Conservation (phyloP, 2,329 filamentous ascomycete genomes). For the Fusarium floridanum region DNA sequence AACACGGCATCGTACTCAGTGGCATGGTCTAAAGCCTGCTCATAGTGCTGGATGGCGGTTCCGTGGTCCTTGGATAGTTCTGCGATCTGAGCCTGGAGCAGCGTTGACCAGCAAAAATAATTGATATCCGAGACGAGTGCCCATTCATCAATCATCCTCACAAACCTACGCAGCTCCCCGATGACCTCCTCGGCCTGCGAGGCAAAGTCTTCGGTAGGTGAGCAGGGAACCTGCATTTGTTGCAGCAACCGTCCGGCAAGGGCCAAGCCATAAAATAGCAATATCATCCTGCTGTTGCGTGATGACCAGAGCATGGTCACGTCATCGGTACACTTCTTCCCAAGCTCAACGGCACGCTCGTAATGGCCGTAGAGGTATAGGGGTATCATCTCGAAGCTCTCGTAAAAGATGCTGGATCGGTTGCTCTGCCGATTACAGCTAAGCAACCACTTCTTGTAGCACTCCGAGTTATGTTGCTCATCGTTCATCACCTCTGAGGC, state of each 20-base stretch:
- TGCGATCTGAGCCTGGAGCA: slow-evolving; percentile 76
- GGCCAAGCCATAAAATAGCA: slow-evolving; percentile 72
- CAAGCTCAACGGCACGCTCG: slow-evolving; percentile 68
- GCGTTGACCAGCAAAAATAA: slow-evolving; percentile 76
- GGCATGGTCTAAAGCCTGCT: slow-evolving; percentile 79
- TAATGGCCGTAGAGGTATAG: slow-evolving; percentile 75
- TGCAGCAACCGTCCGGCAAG: slow-evolving; percentile 65
- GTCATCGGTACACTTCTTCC: slow-evolving; percentile 62
- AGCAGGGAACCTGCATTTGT: slow-evolving; percentile 62
- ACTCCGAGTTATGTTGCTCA: slow-evolving; percentile 70
- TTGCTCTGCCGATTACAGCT: slow-evolving; percentile 69
- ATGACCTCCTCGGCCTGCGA: slow-evolving; percentile 63
- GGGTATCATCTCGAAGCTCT: slow-evolving; percentile 73
- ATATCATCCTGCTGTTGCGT: slow-evolving; percentile 67
- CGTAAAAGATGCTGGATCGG: slow-evolving; percentile 75
- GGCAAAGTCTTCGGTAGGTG: slow-evolving; percentile 57
- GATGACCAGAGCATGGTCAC: slow-evolving; percentile 69
- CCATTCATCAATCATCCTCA: slow-evolving; percentile 74
- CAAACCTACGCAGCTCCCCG: slow-evolving; percentile 65
- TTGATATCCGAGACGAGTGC: slow-evolving; percentile 75
- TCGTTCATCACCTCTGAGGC: slow-evolving; percentile 74
- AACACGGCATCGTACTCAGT: slow-evolving; percentile 75
- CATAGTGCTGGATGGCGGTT: slow-evolving; percentile 73
- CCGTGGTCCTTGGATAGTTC: slow-evolving; percentile 72
- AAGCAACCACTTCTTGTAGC: slow-evolving; percentile 71